Base-by-base conservation (phyloP, 257 asterid species). In the Solanum tarapatanum region DNA sequence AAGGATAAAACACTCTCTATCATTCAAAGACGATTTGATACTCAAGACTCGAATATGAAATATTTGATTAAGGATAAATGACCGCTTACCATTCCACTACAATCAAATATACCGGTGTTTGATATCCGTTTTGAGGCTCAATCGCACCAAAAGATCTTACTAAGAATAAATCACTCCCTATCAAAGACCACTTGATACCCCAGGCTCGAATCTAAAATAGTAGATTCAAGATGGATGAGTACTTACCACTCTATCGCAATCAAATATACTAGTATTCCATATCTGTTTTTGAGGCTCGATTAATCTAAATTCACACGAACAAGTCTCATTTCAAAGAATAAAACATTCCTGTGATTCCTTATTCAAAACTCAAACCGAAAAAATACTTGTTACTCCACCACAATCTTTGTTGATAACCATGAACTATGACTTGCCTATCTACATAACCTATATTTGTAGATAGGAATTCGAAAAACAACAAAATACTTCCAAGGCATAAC, bases 201-300 rank as follows among this genome's bases (percentile, higher is more conserved):
- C 0, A 66, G 1, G 3, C 35, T 12, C 5, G 0, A 68, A 68
- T 5, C 16, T 14, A 0, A 68, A n/a, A 26, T 12, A 55, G n/a
- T 1, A 2, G 0, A 48, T 48, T 48, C 17, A 48, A 14, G 60
- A 55, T 55, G n/a, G 19, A 55, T 17, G 1, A 55, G 0, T 55
- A 55, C 24, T 55, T 0, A 19, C 11, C 66, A 55, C 64, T 19
- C n/a, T 0, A 17, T 7, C 24, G n/a, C 66, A 55, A 55, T 55
- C 66, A 51, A 51, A 51, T 17, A 51, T 0, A 55, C 2, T 0
- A 0, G 5, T 2, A 0, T 2, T 19, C 11, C 24, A 7, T 55
- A 19, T 55, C 11, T 0, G 0, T 55, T 55, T 48, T 58, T 55
- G 24, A 21, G 11, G 66, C 2, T 7, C 11, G 2, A 58, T 3